Base-by-base conservation (phyloP, 2,329 filamentous ascomycete species). In the Plectosphaerella cucumerina region DNA sequence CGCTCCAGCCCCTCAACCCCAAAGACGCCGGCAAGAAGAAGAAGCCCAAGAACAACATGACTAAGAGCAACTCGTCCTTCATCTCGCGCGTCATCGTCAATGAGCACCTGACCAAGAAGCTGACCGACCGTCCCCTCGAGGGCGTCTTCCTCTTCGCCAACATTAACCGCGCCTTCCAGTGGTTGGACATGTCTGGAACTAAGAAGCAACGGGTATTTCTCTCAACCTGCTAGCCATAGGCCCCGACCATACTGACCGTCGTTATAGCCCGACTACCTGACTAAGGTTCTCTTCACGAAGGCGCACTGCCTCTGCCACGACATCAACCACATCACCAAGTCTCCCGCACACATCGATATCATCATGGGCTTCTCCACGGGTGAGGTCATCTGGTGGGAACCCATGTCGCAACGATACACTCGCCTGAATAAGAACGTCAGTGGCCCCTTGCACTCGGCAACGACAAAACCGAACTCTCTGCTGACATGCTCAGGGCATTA, bases 331-430 rank as follows among this genome's bases (percentile, higher is more conserved):
- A 65, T 89, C 50, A 97, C 92, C 11, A 96, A 93, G 69, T 86
- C 83, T 47, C 65, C 80, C 4, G 84, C 80, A 5, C 93, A 97
- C 63, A 78, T 99, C 41, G 94, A 99, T 65, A 77, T 99, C 18
- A 85, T 96, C 51, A 89, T 99, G 84, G 94, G 94, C 1, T 97
- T 96, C 63, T 97, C 93, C 6, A 95, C 92, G 0, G 91, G 92
- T 37, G 94, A 99, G 67, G 91, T 99, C 45, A 93, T 99, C 55
- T 99, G 94, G 94, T 97, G 94, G 76, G 94, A 99, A 69, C 92
- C 94, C 11, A 89, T 97, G 62, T 93, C 91, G 37, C 93, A 97
- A 62, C 91, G 95, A 65, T 99, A 99, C 68, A 89, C 90, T 3
- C 85, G 94, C 18, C 78, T 99, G 62, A 99, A 99, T 66, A 99